phyloP scores from a whole-genome alignment of 208 protist genomes.

The Acanthamoeba culbertsoni region DNA sequence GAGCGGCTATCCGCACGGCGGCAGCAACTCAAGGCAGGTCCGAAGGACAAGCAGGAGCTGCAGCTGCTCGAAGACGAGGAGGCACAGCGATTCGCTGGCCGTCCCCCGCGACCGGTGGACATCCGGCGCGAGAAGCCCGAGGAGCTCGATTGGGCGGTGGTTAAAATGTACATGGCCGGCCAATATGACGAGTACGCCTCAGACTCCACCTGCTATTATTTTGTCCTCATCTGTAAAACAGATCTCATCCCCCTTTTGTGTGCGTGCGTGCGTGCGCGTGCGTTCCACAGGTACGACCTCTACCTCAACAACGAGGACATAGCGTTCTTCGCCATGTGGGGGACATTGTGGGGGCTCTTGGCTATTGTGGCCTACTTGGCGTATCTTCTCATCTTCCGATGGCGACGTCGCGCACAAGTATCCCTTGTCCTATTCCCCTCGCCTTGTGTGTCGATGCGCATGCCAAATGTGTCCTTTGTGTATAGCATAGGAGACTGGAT shows the following conservation, averaged over 20 bases:
- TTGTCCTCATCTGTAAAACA: too few species aligned
- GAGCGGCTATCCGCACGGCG: too few species aligned
- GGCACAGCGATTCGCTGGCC: not conserved
- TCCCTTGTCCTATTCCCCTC: not conserved
- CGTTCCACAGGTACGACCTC: too few species aligned
- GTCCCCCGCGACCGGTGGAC: not conserved
- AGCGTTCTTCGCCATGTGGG: not conserved
- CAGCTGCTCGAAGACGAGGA: not conserved
- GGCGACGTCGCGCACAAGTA: not conserved
- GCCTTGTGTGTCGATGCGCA: not conserved
- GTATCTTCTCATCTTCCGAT: not conserved
- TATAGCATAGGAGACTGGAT: not conserved
- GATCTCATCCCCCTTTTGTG: too few species aligned
- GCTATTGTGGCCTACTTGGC: not conserved
- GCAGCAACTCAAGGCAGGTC: too few species aligned
- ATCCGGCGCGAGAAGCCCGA: not conserved
- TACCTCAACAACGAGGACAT: constrained; percentile 3
- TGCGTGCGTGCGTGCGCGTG: too few species aligned
- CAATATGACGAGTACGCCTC: constrained; percentile 36
- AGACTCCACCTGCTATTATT: too few species aligned
- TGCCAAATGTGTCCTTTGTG: not conserved
- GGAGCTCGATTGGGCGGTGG: not conserved
- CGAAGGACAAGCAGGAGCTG: not conserved
- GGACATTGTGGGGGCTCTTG: not conserved
- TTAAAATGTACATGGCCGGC: constrained; percentile 13